Conservation (phyloP, 75 land plant species). For the Adiantum capillusveneris region DNA sequence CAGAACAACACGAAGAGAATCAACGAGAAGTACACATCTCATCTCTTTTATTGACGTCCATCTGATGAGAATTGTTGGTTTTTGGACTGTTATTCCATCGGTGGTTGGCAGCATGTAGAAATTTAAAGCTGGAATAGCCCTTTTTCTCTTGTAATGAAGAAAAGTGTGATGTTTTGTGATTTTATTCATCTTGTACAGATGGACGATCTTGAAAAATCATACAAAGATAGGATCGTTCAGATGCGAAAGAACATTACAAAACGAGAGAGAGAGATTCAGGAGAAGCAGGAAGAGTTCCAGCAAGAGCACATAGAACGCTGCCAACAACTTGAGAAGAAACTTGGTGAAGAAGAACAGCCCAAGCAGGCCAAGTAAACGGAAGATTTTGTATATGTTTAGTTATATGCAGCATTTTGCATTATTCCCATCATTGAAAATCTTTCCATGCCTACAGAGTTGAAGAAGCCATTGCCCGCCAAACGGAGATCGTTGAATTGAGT, state of each 20-base stretch:
- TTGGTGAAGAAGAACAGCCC: slow-evolving; percentile 8
- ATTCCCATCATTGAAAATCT: background rate
- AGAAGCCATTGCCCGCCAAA: slow-evolving; percentile 7
- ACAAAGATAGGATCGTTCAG: slow-evolving; percentile 10
- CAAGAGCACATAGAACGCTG: slow-evolving; percentile 8
- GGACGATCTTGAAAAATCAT: slow-evolving; percentile 19
- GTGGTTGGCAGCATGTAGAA: too few species aligned
- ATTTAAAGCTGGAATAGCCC: too few species aligned
- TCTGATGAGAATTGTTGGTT: background rate
- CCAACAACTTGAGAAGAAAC: slow-evolving; percentile 12
- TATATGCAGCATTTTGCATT: too few species aligned
- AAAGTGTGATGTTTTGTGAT: too few species aligned
- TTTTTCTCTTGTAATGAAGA: background rate
- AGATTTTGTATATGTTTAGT: too few species aligned
- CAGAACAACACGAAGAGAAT: slow-evolving; percentile 43
- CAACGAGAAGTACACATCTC: slow-evolving; percentile 63
- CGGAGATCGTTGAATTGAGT: slow-evolving; percentile 12
- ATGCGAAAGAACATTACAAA: slow-evolving; percentile 5
- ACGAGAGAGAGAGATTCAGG: slow-evolving; percentile 14
- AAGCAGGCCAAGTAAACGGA: slow-evolving; percentile 17
- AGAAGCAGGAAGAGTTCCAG: slow-evolving; percentile 17
- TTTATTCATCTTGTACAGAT: too few species aligned
- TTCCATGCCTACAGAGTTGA: slow-evolving; percentile 4
- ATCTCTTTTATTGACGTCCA: too few species aligned
- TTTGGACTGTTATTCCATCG: background rate